Percentiles rank a stretch among this genome's conserved stretches.
phyloP scores from a whole-genome alignment of 192 early-diverging fungal genomes.

The Coemansia javaensis region DNA sequence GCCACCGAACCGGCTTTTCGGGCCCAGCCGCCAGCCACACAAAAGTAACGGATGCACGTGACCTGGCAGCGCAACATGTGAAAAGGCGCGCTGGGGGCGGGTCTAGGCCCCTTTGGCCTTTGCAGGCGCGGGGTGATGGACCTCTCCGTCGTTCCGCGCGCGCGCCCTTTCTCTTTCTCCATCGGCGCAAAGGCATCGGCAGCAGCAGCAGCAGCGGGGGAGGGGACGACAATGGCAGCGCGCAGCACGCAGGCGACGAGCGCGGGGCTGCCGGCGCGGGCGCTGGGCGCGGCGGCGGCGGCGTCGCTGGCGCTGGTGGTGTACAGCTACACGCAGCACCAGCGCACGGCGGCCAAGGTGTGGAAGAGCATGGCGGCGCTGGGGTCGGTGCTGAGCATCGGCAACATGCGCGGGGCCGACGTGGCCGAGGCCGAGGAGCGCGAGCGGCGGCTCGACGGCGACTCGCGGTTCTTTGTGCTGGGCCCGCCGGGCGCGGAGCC shows the following conservation, averaged over 20 bases:
- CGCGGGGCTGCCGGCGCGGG: slow-evolving; percentile 21
- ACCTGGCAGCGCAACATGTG: not conserved
- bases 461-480: slow-evolving; percentile 26
- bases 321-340: slow-evolving; percentile 48
- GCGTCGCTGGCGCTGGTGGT: slow-evolving; percentile 30
- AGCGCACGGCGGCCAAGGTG: slow-evolving; percentile 34
- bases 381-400: slow-evolving; percentile 29
- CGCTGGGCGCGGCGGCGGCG: slow-evolving; percentile 30
- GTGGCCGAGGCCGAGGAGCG: slow-evolving; percentile 44
- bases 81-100: no score
- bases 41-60: no score
- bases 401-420: slow-evolving; percentile 29
- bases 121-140: no score
- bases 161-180: not conserved
- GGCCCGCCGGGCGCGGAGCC: not conserved
- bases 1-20: no score
- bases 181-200: not conserved
- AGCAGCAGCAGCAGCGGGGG: no score
- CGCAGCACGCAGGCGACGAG: slow-evolving; percentile 14
- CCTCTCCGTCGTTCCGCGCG: no score
- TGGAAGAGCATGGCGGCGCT: slow-evolving; percentile 33
- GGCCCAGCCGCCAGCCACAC: no score
- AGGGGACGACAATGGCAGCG: slow-evolving; percentile 16
- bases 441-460: slow-evolving; percentile 40
- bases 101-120: not conserved